Evolutionary conservation across 116 monocot genomes (phyloP).

Genomic region (Phalaenopsis hybrid): DNA sequence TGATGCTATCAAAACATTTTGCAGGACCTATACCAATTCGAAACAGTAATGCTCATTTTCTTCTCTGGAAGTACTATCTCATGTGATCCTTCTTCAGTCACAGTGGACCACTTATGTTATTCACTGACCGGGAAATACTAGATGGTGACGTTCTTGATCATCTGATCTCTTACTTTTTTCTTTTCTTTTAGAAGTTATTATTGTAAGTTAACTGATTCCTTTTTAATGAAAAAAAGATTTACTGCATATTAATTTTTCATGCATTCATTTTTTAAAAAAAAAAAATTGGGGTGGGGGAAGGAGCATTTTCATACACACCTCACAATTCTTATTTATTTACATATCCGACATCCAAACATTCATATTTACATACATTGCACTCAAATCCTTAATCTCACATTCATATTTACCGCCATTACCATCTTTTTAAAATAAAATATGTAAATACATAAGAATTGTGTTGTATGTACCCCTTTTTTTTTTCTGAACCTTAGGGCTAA

Average conservation of each 20-base stretch:
- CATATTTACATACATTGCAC: too few relatives aligned
- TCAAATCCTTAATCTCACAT: too few relatives aligned
- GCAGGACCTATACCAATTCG: background rate
- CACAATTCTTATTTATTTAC: too few relatives aligned
- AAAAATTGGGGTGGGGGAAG: too few relatives aligned
- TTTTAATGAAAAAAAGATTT: background rate
- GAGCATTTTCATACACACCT: too few relatives aligned
- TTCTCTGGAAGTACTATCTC: background rate
- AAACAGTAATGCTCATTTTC: background rate
- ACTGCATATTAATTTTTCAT: background rate
- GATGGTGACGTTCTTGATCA: slow-evolving; percentile 5
- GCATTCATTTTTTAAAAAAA: background rate
- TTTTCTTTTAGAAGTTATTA: background rate
- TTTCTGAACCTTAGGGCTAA: background rate
- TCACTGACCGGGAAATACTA: background rate
- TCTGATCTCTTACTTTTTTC: background rate
- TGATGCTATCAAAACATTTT: background rate
- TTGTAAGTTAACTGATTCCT: background rate
- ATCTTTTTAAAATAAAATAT: too few relatives aligned
- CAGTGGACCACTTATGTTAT: background rate
- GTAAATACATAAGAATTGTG: too few relatives aligned
- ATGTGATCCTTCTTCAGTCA: background rate
- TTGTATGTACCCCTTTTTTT: background rate
- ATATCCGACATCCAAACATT: too few relatives aligned
- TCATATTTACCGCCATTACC: too few relatives aligned